These are phyloP conservation scores for Xylaria castorea DNA, from an alignment of 495 filamentous ascomycete species.

Conservation along the genomic window DNA sequence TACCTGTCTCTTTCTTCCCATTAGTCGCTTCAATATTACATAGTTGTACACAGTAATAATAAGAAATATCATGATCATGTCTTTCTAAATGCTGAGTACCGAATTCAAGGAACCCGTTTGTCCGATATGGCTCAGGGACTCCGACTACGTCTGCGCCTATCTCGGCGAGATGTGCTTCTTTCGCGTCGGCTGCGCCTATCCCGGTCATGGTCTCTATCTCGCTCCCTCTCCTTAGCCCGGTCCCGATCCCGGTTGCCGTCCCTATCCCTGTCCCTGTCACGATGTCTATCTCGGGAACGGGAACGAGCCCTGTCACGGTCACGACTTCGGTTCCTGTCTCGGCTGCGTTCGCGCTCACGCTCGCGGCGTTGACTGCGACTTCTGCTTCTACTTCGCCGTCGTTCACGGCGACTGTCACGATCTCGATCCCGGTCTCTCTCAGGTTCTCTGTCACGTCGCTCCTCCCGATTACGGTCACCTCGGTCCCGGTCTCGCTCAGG, in stretches of 20 bases:
- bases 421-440: constrained; percentile 36
- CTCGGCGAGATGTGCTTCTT: constrained; percentile 37
- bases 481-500: constrained; percentile 48
- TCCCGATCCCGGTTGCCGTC: constrained; percentile 27
- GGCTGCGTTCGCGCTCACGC: constrained; percentile 25
- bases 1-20: background rate
- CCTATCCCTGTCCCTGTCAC: constrained; percentile 40
- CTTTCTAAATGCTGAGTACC: background rate
- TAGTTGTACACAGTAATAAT: background rate
- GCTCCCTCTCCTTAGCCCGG: constrained; percentile 28
- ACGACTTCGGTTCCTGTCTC: constrained; percentile 21
- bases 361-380: constrained; percentile 29
- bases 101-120: background rate
- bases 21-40: background rate
- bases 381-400: constrained; percentile 23
- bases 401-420: constrained; percentile 23
- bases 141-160: constrained; percentile 38
- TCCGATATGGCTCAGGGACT: constrained; percentile 27
- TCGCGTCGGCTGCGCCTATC: constrained; percentile 39
- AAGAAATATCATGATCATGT: background rate
- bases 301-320: constrained; percentile 39
- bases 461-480: constrained; percentile 49
- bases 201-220: constrained; percentile 36
- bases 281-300: constrained; percentile 43
- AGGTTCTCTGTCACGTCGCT: constrained; percentile 37